Base-by-base conservation (phyloP, 129 eudicot species). In the Sambucus nigra region DNA sequence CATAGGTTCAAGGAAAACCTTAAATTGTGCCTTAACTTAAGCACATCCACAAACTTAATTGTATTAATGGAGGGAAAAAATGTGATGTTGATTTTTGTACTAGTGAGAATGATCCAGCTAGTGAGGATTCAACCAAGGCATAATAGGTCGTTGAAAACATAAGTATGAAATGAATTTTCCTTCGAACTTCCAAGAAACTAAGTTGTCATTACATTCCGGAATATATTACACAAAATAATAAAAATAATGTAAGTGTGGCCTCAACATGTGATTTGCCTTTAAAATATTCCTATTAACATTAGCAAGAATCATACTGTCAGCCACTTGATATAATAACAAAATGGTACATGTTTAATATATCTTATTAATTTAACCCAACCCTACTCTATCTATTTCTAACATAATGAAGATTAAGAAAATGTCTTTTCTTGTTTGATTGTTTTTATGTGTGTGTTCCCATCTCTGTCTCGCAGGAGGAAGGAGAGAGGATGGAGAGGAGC, bases 401-500 rank as follows among this genome's bases (percentile, higher is more conserved):
- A 0, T 14, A 51, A 25, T 11, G 32, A 51, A 23, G n/a, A 21
- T 35, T 2, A 35, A n/a, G n/a, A n/a, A n/a, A n/a, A n/a, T n/a
- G n/a, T n/a, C n/a, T n/a, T n/a, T 35, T 12, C 13, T 35, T 12
- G 42, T 35, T 1, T 51, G 35, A 22, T 51, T 51, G 0, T 2
- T 44, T 10, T 10, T 44, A 9, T 24, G 6, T 25, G 21, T n/a
- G 42, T 60, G 14, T 47, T 19, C 25, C 14, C 65, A 25, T 14
- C 13, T 16, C 12, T n/a, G 45, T 12, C 39, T 1, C 10, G 29
- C 5, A 25, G 18, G 45, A 50, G 67, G 67, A 62, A 62, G 38
- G 24, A 33, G 67, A 27, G 48, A 62, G 58, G 65, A 60, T 27
- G 55, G 45, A 17, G 61, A 41, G 69, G 46, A 29, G 32, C 11